Conservation (phyloP, 75 land plant genomes). For the Pinus taeda region DNA sequence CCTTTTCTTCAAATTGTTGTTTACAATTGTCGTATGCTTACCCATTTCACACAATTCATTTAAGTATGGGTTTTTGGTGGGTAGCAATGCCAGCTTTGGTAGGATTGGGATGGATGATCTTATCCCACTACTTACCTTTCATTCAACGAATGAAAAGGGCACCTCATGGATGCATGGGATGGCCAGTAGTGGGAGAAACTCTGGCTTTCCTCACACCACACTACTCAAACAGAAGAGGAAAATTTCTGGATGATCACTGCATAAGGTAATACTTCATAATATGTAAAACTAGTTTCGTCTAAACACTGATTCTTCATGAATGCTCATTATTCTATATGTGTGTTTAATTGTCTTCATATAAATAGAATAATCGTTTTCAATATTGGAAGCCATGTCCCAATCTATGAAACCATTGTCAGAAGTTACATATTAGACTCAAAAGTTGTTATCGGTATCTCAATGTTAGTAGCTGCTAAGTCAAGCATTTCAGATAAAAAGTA, state of each 20-base stretch:
- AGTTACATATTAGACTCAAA: background rate
- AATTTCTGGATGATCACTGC: conserved; percentile 37
- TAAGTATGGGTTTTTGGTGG: conserved; percentile 2
- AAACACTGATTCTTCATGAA: background rate
- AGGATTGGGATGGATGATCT: conserved; percentile 7
- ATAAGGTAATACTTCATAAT: conserved; percentile 22
- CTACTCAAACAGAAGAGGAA: conserved; percentile 31
- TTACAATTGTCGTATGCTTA: background rate
- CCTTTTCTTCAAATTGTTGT: background rate
- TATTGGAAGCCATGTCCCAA: background rate
- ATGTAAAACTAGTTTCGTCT: background rate
- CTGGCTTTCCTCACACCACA: conserved; percentile 49
- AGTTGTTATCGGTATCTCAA: background rate
- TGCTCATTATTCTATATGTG: background rate
- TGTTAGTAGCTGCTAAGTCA: no score
- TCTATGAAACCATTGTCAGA: background rate
- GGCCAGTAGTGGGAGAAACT: conserved; percentile 71
- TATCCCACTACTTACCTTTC: conserved; percentile 7
- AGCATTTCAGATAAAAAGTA: no score
- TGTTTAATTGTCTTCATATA: background rate
- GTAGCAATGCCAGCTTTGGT: background rate
- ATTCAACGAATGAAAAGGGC: background rate
- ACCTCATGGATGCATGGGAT: conserved; percentile 66
- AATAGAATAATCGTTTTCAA: no score
- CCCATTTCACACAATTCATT: background rate